Base-by-base conservation (phyloP, 2,329 filamentous ascomycete genomes). In the Colletotrichum siamense region DNA sequence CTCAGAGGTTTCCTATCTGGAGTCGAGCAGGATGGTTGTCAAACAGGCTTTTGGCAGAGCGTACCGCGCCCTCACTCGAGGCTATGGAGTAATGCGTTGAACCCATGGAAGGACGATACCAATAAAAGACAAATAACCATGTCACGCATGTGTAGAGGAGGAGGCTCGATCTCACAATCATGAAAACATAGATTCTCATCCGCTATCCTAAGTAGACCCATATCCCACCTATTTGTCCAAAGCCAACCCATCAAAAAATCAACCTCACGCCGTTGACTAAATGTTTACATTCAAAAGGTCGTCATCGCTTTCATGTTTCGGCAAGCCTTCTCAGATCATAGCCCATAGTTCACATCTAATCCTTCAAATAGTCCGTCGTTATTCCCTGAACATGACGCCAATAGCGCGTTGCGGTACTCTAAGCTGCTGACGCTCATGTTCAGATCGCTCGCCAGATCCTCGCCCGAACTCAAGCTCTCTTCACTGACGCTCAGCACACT, bases 401-500 rank as follows among this genome's bases (percentile, higher is more conserved):
- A 72, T 55, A 83, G 9, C 12, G 80, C 80, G 69, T 77, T 82
- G 69, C 82, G 81, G 69, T 84, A 86, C 64, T 87, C 85, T 24
- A 87, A 79, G 52, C 81, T 81, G 52, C 79, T 81, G 66, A 85
- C 82, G 75, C 83, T 81, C 6, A 87, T 78, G 16, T 73, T 77
- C 22, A 77, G 15, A 36, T 78, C 75, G 24, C 71, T 77, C 4
- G 68, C 84, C 34, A 87, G 80, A 64, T 92, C 90, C 63, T 92
- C 90, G 3, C 86, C 87, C 0, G 89, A 91, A 82, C 89, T 91
- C 59, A 92, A 82, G 80, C 90, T 91, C 79, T 92, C 90, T 69
- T 92, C 90, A 77, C 90, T 91, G 63, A 91, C 82, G 80, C 89
- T 91, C 22, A 90, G 84, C 44, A 90, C 89, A 75, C 89, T 91